Conservation (phyloP, 2,329 filamentous ascomycete genomes). For the Fusarium sp. region DNA sequence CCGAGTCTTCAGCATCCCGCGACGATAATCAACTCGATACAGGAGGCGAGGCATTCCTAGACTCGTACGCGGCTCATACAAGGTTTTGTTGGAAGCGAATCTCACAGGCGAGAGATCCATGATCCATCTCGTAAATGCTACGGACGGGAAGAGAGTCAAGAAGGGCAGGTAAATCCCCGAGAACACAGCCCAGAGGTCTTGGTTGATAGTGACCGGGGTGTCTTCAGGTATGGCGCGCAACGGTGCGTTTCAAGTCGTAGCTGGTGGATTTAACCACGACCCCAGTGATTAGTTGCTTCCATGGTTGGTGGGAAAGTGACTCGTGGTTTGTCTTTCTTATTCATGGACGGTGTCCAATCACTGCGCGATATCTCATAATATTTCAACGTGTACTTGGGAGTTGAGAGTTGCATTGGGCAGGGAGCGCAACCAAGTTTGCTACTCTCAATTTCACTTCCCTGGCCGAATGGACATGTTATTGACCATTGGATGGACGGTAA, state of each 20-base stretch:
- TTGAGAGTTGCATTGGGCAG: constrained; percentile 16
- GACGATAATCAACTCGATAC: constrained; percentile 7
- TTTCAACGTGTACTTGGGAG: constrained; percentile 7
- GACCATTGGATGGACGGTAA: neutral
- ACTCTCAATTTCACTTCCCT: constrained; percentile 16
- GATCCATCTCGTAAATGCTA: neutral
- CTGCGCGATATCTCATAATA: neutral
- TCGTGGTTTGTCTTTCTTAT: constrained; percentile 17
- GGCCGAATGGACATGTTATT: neutral
- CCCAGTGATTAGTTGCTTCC: constrained; percentile 10
- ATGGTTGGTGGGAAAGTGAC: constrained; percentile 26
- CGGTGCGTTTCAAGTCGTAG: constrained; percentile 39
- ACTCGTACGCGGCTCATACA: neutral
- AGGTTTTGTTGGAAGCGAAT: neutral
- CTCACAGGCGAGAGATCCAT: neutral
- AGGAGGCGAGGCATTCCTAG: neutral
- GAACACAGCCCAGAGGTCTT: constrained; percentile 1
- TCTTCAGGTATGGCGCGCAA: constrained; percentile 33
- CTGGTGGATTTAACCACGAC: constrained; percentile 23
- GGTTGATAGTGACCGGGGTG: constrained; percentile 17
- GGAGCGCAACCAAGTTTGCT: constrained; percentile 3
- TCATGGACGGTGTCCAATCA: constrained; percentile 34
- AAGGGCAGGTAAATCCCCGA: constrained; percentile 25
- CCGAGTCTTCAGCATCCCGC: constrained; percentile 1
- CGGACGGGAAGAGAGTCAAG: constrained; percentile 14